Evolutionary conservation across 352 stramenopile genomes (phyloP), one percentile per base, ranked within the genome.

Genomic region (Globisporangium paroecandrum): DNA sequence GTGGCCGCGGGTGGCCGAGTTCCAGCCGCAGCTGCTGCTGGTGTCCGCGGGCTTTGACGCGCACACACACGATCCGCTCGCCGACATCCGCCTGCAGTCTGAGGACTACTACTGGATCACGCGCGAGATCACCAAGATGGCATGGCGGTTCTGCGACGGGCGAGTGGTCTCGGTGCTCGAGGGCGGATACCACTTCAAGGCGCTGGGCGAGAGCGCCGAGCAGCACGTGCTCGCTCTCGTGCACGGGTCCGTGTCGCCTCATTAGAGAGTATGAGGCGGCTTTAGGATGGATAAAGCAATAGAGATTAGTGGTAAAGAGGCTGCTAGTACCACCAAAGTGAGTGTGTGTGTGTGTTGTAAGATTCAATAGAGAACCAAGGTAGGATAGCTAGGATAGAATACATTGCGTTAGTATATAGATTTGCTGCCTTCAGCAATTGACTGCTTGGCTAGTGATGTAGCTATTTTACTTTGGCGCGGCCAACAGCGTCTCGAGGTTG

Each of bases 11-110:
- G 71, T 85, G 12, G 25, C 58, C 51, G 73, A 77, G 6, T 98
- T 96, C 66, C 64, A 78, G 34, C 92, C 92, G 1, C 69, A 97
- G 58, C 71, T 98, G 32, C 74, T 98, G 34, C 65, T 98, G 18
- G 61, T 98, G 7, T 93, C 76, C 7, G 83, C 85, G 59, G 86
- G 92, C 9, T 98, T 98, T 76, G 92, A 98, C 68, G 91, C 76
- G 13, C 82, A 84, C 10, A 68, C 59, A 9, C 63, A 80, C 24
- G 81, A 89, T 65, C 79, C 79, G 13, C 41, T 89, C 2, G 77
- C 70, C 0, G 75, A 87, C 65, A 72, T 88, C 34, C 69, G 73
- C 38, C 69, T 89, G 20, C 66, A 77, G 38, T 72, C 73, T 3
- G 67, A 61, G 0, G 81, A 89, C 57, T 89, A 81, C 41, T 87